Evolutionary conservation across 805 yeast genomes (phyloP).

Genomic region (Naumovozyma dairenensis): DNA sequence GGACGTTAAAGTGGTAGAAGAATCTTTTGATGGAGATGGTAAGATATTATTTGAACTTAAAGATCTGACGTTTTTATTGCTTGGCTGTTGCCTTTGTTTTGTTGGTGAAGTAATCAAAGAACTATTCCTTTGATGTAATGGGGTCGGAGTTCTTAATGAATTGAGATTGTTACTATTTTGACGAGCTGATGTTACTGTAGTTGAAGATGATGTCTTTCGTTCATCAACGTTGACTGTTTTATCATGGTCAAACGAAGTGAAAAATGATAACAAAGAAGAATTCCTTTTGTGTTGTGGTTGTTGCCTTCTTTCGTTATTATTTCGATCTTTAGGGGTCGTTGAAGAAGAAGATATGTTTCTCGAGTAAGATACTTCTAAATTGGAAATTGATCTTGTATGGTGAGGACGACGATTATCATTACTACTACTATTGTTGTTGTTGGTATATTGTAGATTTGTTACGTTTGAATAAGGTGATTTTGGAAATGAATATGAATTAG

Average conservation of each 20-base stretch:
- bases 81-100: slow-evolving; percentile 1
- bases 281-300: slow-evolving; percentile 42
- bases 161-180: too few species aligned
- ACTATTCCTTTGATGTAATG: slow-evolving; percentile 7
- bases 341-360: too few species aligned
- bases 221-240: slow-evolving; percentile 7
- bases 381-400: too few species aligned
- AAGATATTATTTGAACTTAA: slow-evolving; percentile 37
- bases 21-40: neutral
- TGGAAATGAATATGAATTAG: slow-evolving; percentile 2
- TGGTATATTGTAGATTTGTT: neutral
- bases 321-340: too few species aligned
- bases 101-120: slow-evolving; percentile 6
- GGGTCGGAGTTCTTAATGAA: too few species aligned
- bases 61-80: slow-evolving; percentile 26
- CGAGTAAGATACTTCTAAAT: too few species aligned
- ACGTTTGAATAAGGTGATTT: slow-evolving; percentile 3
- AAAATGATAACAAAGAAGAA: slow-evolving; percentile 49
- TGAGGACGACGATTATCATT: slow-evolving; percentile 2
- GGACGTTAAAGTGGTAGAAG: too few species aligned
- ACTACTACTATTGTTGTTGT: slow-evolving; percentile 3
- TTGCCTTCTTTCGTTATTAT: too few species aligned
- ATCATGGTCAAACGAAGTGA: too few species aligned
- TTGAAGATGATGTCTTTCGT: too few species aligned
- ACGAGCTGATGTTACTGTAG: too few species aligned